These are phyloP conservation scores for Hebeloma cylindrosporum DNA, from an alignment of 768 basidiomycete species.

Conservation along the genomic window DNA sequence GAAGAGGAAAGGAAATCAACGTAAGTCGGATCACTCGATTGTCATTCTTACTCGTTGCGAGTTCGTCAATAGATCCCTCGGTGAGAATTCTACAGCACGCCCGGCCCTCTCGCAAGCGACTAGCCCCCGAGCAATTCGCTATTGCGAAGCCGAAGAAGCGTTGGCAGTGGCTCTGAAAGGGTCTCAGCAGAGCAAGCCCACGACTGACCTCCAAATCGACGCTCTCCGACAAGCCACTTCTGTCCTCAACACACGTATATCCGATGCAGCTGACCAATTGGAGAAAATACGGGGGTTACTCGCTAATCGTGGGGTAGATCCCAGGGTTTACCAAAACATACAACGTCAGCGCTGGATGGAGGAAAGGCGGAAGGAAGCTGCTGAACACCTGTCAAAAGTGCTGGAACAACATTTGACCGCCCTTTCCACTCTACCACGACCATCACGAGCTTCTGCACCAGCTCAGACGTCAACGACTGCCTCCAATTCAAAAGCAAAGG, in stretches of 20 bases:
- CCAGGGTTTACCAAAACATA: constrained; percentile 34
- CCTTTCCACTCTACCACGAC: constrained; percentile 15
- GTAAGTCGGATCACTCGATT: too few species aligned
- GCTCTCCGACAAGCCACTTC: constrained; percentile 45
- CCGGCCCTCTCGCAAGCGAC: too few species aligned
- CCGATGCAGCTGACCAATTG: constrained; percentile 43
- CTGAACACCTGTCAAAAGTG: constrained; percentile 35
- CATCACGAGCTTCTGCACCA: background rate
- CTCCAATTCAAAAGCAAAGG: background rate
- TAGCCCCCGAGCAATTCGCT: too few species aligned
- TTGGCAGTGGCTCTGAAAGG: too few species aligned
- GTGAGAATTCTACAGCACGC: too few species aligned
- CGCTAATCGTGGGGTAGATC: constrained; percentile 38
- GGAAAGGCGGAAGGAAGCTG: constrained; percentile 41
- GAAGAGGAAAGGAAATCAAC: too few species aligned
- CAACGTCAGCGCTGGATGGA: constrained; percentile 52
- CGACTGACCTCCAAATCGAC: constrained; percentile 51
- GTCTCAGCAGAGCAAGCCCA: too few species aligned
- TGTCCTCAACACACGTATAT: constrained; percentile 42
- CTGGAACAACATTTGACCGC: constrained; percentile 36
- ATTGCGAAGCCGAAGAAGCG: too few species aligned
- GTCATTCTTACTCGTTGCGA: too few species aligned
- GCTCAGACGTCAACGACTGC: background rate
- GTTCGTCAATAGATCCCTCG: too few species aligned
- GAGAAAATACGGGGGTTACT: constrained; percentile 40